A percentile compares a stretch with the other conserved stretches of the same genome.
phyloP scores from a whole-genome alignment of 176 grass and related monocot genomes.

The Aegilops longissima region DNA sequence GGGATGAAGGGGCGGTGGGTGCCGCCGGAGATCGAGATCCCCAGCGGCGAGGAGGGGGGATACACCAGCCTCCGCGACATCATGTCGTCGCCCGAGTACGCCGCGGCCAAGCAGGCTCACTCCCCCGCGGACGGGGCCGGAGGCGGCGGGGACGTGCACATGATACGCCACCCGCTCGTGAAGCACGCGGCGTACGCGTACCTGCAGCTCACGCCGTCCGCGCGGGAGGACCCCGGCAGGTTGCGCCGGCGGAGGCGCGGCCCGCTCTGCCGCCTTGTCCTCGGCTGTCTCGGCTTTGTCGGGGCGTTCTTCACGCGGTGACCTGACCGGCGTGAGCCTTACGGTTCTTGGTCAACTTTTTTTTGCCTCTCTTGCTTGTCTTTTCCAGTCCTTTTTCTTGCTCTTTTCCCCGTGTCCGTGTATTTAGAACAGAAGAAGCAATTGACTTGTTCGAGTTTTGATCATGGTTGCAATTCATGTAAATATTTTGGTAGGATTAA shows the following conservation, averaged over 20 bases:
- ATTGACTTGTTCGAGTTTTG: background rate
- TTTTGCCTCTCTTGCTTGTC: background rate
- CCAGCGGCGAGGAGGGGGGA: constrained; percentile 11
- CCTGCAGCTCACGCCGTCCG: constrained; percentile 62
- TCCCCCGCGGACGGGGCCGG: constrained; percentile 21
- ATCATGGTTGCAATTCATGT: constrained; percentile 11
- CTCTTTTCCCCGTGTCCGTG: background rate
- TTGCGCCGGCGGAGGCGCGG: background rate
- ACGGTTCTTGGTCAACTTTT: background rate
- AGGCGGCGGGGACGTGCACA: constrained; percentile 50
- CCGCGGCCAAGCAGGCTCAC: background rate
- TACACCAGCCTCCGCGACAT: constrained; percentile 93
- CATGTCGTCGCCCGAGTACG: constrained; percentile 53
- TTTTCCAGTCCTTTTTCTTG: background rate
- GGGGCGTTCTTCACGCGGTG: constrained; percentile 36
- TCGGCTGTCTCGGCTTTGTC: constrained; percentile 43
- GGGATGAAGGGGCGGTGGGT: constrained; percentile 19
- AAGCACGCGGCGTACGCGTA: constrained; percentile 81
- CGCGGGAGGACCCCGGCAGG: constrained; percentile 1
- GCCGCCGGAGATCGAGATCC: constrained; percentile 61
- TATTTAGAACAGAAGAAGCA: constrained; percentile 10
- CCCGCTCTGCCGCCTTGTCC: constrained; percentile 21
- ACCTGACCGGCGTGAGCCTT: background rate
- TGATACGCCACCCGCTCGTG: constrained; percentile 75
- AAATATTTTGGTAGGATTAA: constrained; percentile 30